Base-by-base conservation (phyloP, 2,329 filamentous ascomycete genomes). In the Curvularia lunata region DNA sequence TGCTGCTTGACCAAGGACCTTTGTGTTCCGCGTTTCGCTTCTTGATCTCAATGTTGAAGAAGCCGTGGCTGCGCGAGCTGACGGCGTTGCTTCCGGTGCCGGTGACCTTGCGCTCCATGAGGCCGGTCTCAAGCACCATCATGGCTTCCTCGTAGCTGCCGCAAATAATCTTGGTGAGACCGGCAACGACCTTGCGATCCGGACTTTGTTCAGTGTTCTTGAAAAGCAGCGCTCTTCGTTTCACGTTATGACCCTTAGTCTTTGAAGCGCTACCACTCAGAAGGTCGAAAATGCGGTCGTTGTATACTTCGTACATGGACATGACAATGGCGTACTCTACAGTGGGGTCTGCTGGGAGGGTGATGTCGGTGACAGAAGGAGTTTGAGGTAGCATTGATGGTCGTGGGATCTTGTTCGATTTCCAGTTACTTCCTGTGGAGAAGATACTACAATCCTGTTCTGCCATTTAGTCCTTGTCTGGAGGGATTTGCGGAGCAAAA, bases 301-400 rank as follows among this genome's bases (percentile, higher is more conserved):
- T 99, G 81, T 99, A 97, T 1, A 99, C 94, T 76, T 99, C 95
- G 77, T 98, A 98, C 93, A 99, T 99, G 52, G 92, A 97, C 21
- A 99, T 84, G 10, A 99, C 81, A 52, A 99, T 87, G 4, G 90
- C 89, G 68, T 97, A 97, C 66, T 97, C 91, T 53, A 89, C 86
- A 19, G 85, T 84, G 1, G 83, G 81, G 61, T 93, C 90, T 47
- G 87, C 81, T 0, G 86, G 83, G 0, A 96, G 82, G 4, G 84
- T 80, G 42, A 96, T 81, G 50, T 88, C 83, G 75, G 87, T 86
- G 51, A 97, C 86, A 62, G 92, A 88, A 8, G 94, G 94, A 5
- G 83, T 80, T 56, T 89, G 86, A 1, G 93, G 91, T 5, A 95
- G 81, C 2, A 83, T 81, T n/a, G 88, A 89, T 0, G 90, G 85